These are phyloP conservation scores for Sphenostylis stenocarpa DNA, from an alignment of 306 rosid genomes.

Conservation along the genomic window DNA sequence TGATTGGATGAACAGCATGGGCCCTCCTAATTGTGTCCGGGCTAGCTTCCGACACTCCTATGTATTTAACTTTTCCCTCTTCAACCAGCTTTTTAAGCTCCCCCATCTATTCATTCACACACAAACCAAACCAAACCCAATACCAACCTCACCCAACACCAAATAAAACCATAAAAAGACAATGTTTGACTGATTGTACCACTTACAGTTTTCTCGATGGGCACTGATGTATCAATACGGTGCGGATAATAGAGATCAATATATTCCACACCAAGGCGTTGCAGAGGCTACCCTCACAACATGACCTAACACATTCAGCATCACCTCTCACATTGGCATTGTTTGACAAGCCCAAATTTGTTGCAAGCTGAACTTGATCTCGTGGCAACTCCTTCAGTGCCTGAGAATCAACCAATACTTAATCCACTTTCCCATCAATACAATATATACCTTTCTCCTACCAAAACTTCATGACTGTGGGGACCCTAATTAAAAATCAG, in stretches of 20 bases:
- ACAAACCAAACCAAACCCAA: background rate
- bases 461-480: background rate
- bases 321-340: background rate
- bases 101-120: conserved; percentile 4
- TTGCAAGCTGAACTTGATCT: background rate
- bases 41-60: background rate
- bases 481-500: background rate
- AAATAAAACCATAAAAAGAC: background rate
- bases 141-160: background rate
- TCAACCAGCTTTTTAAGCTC: background rate
- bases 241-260: background rate
- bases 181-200: background rate
- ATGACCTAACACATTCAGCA: background rate
- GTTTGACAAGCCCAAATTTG: background rate
- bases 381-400: background rate
- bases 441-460: background rate
- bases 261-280: background rate
- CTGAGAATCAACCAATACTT: background rate
- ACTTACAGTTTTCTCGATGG: background rate
- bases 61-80: background rate
- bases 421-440: background rate
- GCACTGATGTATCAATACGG: background rate
- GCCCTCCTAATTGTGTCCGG: background rate
- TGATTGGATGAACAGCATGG: background rate
- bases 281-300: background rate